These are phyloP conservation scores for Pseudocercospora fijiensis DNA, from an alignment of 2,329 filamentous ascomycete species.

Conservation along the genomic window DNA sequence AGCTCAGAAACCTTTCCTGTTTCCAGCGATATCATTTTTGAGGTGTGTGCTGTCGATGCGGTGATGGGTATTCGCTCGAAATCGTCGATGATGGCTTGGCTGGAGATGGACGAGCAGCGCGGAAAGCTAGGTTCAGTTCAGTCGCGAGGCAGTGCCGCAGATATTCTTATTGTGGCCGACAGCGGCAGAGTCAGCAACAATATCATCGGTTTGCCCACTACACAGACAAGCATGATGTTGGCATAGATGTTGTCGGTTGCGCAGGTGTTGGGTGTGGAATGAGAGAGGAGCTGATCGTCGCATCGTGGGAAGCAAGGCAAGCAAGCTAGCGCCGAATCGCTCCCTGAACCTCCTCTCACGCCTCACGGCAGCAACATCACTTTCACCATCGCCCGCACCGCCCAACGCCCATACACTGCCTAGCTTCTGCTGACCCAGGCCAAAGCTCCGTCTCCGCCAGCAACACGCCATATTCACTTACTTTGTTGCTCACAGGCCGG, in stretches of 20 bases:
- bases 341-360: slow-evolving; percentile 8
- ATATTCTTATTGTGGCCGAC: background rate
- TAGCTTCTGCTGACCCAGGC: slow-evolving; percentile 1
- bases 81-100: slow-evolving; percentile 6
- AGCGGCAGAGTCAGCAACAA: background rate
- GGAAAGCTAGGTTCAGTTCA: slow-evolving; percentile 5
- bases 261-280: slow-evolving; percentile 6
- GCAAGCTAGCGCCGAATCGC: background rate
- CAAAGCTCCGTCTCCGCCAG: slow-evolving; percentile 7
- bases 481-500: background rate
- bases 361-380: slow-evolving; percentile 9
- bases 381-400: background rate
- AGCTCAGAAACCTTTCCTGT: background rate
- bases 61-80: background rate
- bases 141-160: background rate
- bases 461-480: slow-evolving; percentile 13
- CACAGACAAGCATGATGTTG: background rate
- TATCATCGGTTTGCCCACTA: background rate
- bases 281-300: background rate
- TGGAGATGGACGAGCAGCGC: background rate
- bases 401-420: background rate
- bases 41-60: background rate
- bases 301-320: background rate
- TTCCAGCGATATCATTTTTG: background rate
- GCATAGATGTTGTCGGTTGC: background rate